Evolutionary conservation across 2,329 filamentous ascomycete species (phyloP), one percentile per base, ranked within the genome.

Genomic region (Penicillium paneum): DNA sequence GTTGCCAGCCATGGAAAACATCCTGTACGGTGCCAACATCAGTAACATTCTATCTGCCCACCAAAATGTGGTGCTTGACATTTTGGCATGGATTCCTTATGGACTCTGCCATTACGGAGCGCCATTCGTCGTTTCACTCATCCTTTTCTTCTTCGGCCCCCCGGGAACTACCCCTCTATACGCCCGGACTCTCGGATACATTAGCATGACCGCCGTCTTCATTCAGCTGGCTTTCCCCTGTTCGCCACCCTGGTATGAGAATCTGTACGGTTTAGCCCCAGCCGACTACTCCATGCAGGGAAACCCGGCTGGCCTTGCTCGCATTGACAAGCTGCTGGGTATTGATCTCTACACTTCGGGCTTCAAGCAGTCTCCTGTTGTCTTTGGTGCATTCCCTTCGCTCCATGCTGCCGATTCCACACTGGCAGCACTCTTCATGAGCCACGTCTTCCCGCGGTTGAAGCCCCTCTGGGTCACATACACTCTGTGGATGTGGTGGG

Each of bases 231-330:
- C 91, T 58, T 95, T 97, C 75, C 93, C 93, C 1, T 97, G 93
- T 79, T 94, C 92, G 24, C 90, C 93, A 26, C 93, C 93, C 1
- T 97, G 93, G 93, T 97, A 97, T 69, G 93, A 97, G 80, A 95
- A 94, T 73, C 81, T 89, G 67, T 91, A 96, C 72, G 93, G 93
- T 15, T 79, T 97, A 48, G 90, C 90, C 29, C 92, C 93, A 2
- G 93, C 93, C 45, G 91, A 94, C 66, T 97, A 97, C 76, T 89
- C 89, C 43, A 96, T 97, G 81, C 81, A 84, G 41, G 93, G 93
- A 46, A 93, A 90, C 42, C 91, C 93, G 1, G 93, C 92, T 12
- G 93, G 93, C 48, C 83, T 97, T 57, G 90, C 89, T 58, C 88
- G 91, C 21, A 88, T 97, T 52, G 93, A 97, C 76, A 82, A 87